These are phyloP conservation scores for Pseudogymnoascus sp. DNA, from an alignment of 2,329 filamentous ascomycete species.

Conservation along the genomic window DNA sequence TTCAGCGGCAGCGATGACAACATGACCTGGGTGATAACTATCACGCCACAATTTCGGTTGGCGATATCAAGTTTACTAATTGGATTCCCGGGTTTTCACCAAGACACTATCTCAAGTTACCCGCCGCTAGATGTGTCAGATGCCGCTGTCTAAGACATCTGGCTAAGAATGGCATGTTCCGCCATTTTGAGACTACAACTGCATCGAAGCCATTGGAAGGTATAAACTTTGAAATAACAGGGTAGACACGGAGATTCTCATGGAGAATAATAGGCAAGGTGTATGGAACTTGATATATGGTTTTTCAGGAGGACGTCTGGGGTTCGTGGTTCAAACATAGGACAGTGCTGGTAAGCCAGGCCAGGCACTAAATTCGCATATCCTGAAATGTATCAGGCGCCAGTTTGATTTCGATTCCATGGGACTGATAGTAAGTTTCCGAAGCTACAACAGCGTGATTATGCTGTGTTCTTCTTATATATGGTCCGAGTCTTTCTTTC, in stretches of 20 bases:
- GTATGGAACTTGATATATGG: background rate
- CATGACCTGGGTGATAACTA: background rate
- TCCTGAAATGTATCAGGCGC: background rate
- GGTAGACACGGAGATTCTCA: background rate
- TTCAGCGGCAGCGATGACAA: background rate
- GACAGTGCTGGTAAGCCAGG: background rate
- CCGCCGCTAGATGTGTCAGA: constrained; percentile 1
- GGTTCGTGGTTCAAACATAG: background rate
- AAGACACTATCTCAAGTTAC: background rate
- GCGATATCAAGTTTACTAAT: background rate
- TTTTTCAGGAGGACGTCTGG: background rate
- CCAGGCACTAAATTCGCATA: background rate
- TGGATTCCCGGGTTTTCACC: background rate
- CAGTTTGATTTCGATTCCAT: background rate
- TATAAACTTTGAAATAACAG: background rate
- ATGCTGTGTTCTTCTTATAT: background rate
- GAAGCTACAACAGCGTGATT: background rate
- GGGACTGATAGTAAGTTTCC: background rate
- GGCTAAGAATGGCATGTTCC: background rate
- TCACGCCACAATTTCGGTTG: background rate
- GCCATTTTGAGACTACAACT: background rate
- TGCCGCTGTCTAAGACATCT: background rate
- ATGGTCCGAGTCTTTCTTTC: background rate
- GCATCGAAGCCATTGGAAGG: background rate
- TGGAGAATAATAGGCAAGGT: background rate